These are phyloP conservation scores for Trematosphaeria pertusa DNA, from an alignment of 2,329 filamentous ascomycete species.

Conservation along the genomic window DNA sequence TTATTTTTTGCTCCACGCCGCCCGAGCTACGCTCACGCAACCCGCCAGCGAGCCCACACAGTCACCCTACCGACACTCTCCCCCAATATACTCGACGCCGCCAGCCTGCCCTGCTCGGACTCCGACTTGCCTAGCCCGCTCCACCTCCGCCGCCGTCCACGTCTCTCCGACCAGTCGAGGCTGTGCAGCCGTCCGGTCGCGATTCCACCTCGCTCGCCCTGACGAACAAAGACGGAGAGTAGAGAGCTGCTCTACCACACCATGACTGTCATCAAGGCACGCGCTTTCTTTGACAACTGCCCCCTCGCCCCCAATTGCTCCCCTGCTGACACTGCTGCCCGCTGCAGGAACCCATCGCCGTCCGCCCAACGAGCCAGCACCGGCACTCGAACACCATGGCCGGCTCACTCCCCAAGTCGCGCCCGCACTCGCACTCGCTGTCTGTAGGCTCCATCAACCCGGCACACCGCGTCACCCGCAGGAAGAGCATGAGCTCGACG, in stretches of 20 bases:
- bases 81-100: conserved; percentile 2
- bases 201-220: conserved; percentile 13
- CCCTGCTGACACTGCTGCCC: conserved; percentile 35
- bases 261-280: conserved; percentile 51
- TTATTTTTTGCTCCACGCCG: conserved; percentile 8
- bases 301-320: conserved; percentile 18
- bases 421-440: conserved; percentile 82
- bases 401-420: conserved; percentile 70
- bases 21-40: background rate
- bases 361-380: conserved; percentile 54
- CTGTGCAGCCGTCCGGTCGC: conserved; percentile 9
- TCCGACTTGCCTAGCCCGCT: background rate
- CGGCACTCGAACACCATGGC: conserved; percentile 59
- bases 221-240: conserved; percentile 24
- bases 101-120: background rate
- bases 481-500: conserved; percentile 89
- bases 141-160: conserved; percentile 4
- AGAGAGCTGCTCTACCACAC: conserved; percentile 14
- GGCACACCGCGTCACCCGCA: conserved; percentile 84
- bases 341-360: conserved; percentile 49
- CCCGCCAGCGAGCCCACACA: conserved; percentile 16
- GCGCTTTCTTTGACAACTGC: conserved; percentile 22
- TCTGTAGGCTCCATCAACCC: conserved; percentile 78
- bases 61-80: conserved; percentile 18
- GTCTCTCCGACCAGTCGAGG: conserved; percentile 6